Conservation (phyloP, 768 basidiomycete genomes). For the Tricholomella constricta region DNA sequence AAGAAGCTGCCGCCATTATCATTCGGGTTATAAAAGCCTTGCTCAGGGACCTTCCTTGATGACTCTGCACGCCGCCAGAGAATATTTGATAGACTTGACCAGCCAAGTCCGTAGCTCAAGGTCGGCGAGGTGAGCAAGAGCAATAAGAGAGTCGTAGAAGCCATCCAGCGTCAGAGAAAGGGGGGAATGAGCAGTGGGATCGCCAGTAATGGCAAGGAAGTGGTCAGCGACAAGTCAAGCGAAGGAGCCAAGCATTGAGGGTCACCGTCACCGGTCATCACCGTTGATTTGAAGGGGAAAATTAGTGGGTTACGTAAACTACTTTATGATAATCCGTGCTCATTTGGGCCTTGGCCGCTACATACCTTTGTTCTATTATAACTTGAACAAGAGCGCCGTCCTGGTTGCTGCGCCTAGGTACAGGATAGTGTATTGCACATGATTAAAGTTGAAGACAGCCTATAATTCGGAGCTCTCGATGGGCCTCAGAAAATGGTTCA, state of each 20-base stretch:
- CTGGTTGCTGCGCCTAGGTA: no score
- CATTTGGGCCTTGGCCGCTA: no score
- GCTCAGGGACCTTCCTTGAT: constrained; percentile 43
- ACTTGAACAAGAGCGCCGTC: neutral
- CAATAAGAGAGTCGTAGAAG: constrained; percentile 23
- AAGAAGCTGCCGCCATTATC: constrained; percentile 66
- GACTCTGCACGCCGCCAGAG: constrained; percentile 14
- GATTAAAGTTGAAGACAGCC: no score
- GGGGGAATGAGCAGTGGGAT: neutral
- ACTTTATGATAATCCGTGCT: neutral
- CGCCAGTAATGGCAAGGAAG: neutral
- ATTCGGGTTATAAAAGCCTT: constrained; percentile 63
- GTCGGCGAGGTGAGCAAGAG: constrained; percentile 33
- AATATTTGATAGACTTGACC: neutral
- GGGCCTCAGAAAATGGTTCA: no score
- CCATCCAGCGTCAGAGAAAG: constrained; percentile 12
- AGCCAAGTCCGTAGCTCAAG: constrained; percentile 17
- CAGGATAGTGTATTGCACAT: no score
- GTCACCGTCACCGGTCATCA: no score
- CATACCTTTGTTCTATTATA: neutral
- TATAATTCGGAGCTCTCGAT: no score
- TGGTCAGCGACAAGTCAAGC: neutral
- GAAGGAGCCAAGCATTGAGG: neutral
- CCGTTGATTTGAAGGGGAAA: neutral
- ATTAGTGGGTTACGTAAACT: constrained; percentile 7